A percentile compares a stretch with the other conserved stretches of the same genome.
These are phyloP conservation scores for Vaccinium corymbosum DNA, from an alignment of 148 eudicot genomes.

Conservation along the genomic window DNA sequence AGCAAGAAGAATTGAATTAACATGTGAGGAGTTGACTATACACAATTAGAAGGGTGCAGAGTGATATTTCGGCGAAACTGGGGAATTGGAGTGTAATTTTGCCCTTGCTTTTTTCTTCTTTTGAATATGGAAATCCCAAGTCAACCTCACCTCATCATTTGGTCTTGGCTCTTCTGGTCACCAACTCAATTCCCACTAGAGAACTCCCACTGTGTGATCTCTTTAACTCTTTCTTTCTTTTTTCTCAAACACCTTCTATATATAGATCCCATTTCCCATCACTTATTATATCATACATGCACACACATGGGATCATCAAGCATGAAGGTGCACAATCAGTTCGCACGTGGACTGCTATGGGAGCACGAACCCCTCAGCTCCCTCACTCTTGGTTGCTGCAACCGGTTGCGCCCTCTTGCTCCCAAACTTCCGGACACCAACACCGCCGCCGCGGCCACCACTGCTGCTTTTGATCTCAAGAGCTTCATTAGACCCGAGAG, in stretches of 20 bases:
- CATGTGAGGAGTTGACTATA: not conserved
- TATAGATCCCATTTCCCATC: not conserved
- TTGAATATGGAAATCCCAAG: conserved; percentile 51
- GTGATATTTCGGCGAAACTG: not conserved
- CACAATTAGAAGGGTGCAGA: not conserved
- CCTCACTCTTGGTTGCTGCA: conserved; percentile 67
- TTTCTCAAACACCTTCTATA: not conserved
- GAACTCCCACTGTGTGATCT: conserved; percentile 3
- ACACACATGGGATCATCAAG: conserved; percentile 44
- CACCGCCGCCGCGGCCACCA: not conserved
- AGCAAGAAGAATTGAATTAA: too few species aligned
- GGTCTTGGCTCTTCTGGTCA: conserved; percentile 82
- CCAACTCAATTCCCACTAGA: conserved; percentile 46
- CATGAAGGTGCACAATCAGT: conserved; percentile 77
- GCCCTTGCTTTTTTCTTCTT: conserved; percentile 23
- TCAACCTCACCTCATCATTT: conserved; percentile 99
- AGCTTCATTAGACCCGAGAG: conserved; percentile 74
- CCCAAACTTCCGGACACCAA: conserved; percentile 41
- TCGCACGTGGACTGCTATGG: conserved; percentile 71
- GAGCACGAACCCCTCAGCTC: conserved; percentile 48
- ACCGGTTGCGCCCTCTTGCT: conserved; percentile 75
- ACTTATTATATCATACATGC: conserved; percentile 1
- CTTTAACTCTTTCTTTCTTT: not conserved
- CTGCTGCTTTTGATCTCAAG: conserved; percentile 64
- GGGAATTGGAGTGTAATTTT: not conserved